Percentiles rank a stretch among this genome's conserved stretches.
Conservation (phyloP, 345 rosid species). For the Ceriops zippeliana region DNA sequence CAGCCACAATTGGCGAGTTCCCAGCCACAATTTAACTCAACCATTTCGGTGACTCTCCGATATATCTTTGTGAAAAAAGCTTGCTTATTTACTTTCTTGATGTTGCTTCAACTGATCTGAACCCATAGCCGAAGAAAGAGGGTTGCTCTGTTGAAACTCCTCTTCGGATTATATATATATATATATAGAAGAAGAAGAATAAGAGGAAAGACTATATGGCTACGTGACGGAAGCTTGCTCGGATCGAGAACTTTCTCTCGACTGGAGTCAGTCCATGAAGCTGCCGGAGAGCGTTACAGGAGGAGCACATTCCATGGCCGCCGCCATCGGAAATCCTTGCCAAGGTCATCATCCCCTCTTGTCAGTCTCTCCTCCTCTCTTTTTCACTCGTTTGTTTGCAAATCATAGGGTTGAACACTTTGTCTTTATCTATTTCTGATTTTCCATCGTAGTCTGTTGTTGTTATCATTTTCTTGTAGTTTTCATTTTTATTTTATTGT, state of each 20-base stretch:
- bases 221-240: no score
- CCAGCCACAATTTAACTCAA: not conserved
- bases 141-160: no score
- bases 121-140: no score
- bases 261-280: conserved; percentile 31
- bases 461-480: conserved; percentile 7
- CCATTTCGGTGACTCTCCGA: no score
- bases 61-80: no score
- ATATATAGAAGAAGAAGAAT: no score
- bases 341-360: conserved; percentile 39
- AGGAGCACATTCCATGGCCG: conserved; percentile 20
- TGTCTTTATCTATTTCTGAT: not conserved
- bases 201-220: no score
- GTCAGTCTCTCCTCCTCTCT: not conserved
- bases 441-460: no score
- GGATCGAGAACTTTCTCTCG: no score
- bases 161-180: no score
- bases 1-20: not conserved
- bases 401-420: not conserved
- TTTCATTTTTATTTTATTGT: not conserved
- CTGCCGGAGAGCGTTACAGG: conserved; percentile 37
- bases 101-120: no score
- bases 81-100: no score
- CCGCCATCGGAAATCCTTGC: conserved; percentile 16
- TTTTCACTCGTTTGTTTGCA: not conserved